Evolutionary conservation across 1,284 basidiomycete genomes (phyloP).

Genomic region (Cerioporus squamosus): DNA sequence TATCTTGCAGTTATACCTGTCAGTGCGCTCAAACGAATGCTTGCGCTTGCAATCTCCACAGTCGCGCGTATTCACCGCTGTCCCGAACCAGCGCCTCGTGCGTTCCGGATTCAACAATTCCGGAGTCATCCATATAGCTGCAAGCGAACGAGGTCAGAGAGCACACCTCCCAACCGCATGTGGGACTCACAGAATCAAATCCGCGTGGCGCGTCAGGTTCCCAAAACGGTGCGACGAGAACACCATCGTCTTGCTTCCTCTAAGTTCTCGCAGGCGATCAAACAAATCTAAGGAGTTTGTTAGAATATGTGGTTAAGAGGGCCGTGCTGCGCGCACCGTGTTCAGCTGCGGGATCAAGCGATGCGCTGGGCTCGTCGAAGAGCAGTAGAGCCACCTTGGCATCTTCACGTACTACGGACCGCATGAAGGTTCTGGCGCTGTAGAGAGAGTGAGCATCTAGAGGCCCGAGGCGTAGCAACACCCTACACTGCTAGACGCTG

Average conservation of each 20-base stretch:
- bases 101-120: conserved; percentile 54
- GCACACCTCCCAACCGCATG: not conserved
- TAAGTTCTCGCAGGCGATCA: too few species aligned
- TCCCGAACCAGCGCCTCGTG: conserved; percentile 51
- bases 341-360: conserved; percentile 74
- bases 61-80: conserved; percentile 55
- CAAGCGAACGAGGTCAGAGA: not conserved
- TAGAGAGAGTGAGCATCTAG: not conserved
- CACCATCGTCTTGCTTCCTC: conserved; percentile 62
- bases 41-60: conserved; percentile 59
- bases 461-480: conserved; percentile 25
- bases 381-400: conserved; percentile 56
- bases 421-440: conserved; percentile 82
- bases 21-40: conserved; percentile 43
- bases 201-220: conserved; percentile 64
- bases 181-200: conserved; percentile 55
- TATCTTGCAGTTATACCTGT: too few species aligned
- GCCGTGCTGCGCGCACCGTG: conserved; percentile 53
- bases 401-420: conserved; percentile 58
- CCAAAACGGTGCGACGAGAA: conserved; percentile 76
- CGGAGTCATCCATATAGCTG: conserved; percentile 65
- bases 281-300: too few species aligned
- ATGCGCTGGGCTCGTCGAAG: conserved; percentile 80
- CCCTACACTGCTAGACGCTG: conserved; percentile 73
- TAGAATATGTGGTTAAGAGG: not conserved